These are phyloP conservation scores for Lactarius akahatsu DNA, from an alignment of 768 basidiomycete genomes.

Conservation along the genomic window DNA sequence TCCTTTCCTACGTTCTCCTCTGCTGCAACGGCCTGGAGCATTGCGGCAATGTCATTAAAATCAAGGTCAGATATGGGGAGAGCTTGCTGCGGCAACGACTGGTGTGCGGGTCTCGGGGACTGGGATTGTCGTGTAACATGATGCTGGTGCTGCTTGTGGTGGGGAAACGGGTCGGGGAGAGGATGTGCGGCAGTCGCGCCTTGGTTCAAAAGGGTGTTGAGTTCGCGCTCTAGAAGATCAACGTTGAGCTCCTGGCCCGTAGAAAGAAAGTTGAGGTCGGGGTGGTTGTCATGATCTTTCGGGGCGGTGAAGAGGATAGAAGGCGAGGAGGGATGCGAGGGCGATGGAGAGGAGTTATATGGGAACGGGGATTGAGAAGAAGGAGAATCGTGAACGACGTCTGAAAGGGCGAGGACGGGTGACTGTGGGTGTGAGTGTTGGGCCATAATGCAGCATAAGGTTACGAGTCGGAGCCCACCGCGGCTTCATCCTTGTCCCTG, in stretches of 20 bases:
- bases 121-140: slow-evolving; percentile 27
- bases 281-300: slow-evolving; percentile 25
- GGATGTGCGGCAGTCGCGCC: slow-evolving; percentile 70
- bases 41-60: slow-evolving; percentile 69
- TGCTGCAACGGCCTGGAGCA: slow-evolving; percentile 61
- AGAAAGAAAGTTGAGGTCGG: slow-evolving; percentile 40
- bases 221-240: slow-evolving; percentile 63
- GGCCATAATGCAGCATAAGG: background rate
- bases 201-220: slow-evolving; percentile 71
- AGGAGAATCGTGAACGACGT: slow-evolving; percentile 81
- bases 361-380: slow-evolving; percentile 49
- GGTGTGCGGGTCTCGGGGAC: slow-evolving; percentile 18
- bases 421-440: slow-evolving; percentile 38
- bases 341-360: slow-evolving; percentile 34
- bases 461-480: background rate
- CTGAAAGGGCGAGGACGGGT: slow-evolving; percentile 70
- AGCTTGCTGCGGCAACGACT: slow-evolving; percentile 11
- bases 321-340: slow-evolving; percentile 23
- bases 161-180: slow-evolving; percentile 40
- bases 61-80: slow-evolving; percentile 43
- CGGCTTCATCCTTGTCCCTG: background rate
- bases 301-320: slow-evolving; percentile 30
- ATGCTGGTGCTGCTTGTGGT: slow-evolving; percentile 14
- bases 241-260: slow-evolving; percentile 40
- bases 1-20: slow-evolving; percentile 47